Base-by-base conservation (phyloP, 768 basidiomycete species). In the Mycena floridula region DNA sequence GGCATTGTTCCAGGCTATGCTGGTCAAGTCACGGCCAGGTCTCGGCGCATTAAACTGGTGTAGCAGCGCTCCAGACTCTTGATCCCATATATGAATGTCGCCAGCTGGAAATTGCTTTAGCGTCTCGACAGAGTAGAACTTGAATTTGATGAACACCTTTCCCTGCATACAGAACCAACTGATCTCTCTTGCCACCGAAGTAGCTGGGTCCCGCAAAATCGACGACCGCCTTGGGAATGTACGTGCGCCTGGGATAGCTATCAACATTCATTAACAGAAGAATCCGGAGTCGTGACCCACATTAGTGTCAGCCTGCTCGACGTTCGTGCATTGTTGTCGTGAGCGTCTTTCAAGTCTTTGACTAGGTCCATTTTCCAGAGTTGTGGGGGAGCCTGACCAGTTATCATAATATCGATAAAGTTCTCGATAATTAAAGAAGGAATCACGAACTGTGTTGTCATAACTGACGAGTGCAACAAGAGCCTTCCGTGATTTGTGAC, bases 21-120 rank as follows among this genome's bases (percentile, higher is more conserved):
- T 85, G 7, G 89, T 89, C 47, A 90, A 56, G 55, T 89, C 86
- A 21, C 82, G 83, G 3, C 77, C 74, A 24, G 76, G 72, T 12
- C 66, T 67, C 55, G 81, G 82, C 23, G 79, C 73, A 12, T 74
- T 78, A 51, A 91, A 72, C 50, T 81, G 74, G 49, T 88, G 86
- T 3, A 91, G 67, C 1, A 88, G 65, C 7, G 78, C 72, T 5
- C 77, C 89, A 9, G 83, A 84, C 62, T 89, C 86, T 47, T 81
- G 77, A 54, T 91, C 89, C 89, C 89, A 91, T 11, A 90, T 85
- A 55, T 87, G 82, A 12, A 91, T 81, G 54, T 89, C 85, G 4
- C 89, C 89, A 48, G 76, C 88, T 89, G 48, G 37, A 36, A 16
- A n/a, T 32, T 50, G 35, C 24, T 41, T 45, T 12, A 40, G 22